phyloP scores from a whole-genome alignment of 192 early-diverging fungal genomes.

The Podila epigama region DNA sequence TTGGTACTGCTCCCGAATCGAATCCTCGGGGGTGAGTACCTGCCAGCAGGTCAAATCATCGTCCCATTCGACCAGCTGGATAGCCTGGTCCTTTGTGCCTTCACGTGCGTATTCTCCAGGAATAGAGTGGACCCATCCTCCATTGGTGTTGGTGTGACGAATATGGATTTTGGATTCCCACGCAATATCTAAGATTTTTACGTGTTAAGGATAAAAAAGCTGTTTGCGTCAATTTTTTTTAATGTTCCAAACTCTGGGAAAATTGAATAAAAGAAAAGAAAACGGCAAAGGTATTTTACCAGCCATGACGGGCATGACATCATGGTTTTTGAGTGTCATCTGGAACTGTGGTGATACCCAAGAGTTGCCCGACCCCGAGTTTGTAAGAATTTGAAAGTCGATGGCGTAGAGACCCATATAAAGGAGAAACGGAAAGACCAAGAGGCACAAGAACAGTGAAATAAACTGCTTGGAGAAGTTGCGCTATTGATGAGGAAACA shows the following conservation, averaged over 20 bases:
- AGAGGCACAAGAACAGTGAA: constrained; percentile 83
- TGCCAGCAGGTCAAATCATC: constrained; percentile 15
- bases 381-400: constrained; percentile 81
- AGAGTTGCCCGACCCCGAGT: constrained; percentile 83
- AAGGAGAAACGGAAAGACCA: constrained; percentile 76
- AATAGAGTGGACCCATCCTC: constrained; percentile 75
- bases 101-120: constrained; percentile 9
- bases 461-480: constrained; percentile 72
- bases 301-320: constrained; percentile 44
- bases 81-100: constrained; percentile 16
- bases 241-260: neutral
- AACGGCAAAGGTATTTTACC: no score
- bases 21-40: neutral
- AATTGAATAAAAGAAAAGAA: neutral
- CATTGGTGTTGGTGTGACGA: constrained; percentile 70
- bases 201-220: neutral
- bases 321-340: constrained; percentile 73
- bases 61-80: constrained; percentile 17
- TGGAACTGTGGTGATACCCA: constrained; percentile 92
- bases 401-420: constrained; percentile 86
- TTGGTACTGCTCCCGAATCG: neutral
- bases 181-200: constrained; percentile 55
- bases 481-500: neutral
- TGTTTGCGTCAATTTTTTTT: neutral
- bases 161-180: constrained; percentile 66